A percentile compares a stretch with the other conserved stretches of the same genome.
Conservation (phyloP, 352 stramenopile species). For the Globisporangium middletonii region DNA sequence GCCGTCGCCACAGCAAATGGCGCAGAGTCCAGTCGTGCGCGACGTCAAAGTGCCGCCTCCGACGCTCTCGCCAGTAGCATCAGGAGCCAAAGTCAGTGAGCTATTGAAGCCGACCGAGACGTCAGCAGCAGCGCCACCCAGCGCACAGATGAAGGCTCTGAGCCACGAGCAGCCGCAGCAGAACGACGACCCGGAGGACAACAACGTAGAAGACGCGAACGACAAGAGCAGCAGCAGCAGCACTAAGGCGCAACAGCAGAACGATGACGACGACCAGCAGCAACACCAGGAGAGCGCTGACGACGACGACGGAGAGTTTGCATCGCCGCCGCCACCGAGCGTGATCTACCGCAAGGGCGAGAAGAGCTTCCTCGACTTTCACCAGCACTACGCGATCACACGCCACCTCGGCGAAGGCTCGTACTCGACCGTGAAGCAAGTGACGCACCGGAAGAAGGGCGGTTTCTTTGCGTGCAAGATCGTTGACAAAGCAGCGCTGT, state of each 20-base stretch:
- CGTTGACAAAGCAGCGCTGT: slow-evolving; percentile 75
- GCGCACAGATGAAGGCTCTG: too few species aligned
- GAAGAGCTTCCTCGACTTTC: slow-evolving; percentile 80
- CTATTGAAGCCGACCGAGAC: too few species aligned
- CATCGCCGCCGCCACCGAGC: slow-evolving; percentile 11
- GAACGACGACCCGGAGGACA: background rate
- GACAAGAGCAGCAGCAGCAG: background rate
- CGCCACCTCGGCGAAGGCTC: slow-evolving; percentile 79
- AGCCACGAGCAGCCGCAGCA: background rate
- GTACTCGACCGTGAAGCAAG: slow-evolving; percentile 86
- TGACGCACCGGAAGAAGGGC: slow-evolving; percentile 74
- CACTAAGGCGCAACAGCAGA: background rate
- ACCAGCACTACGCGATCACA: slow-evolving; percentile 77
- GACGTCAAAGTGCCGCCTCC: slow-evolving; percentile 1
- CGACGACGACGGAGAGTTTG: background rate
- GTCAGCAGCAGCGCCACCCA: too few species aligned
- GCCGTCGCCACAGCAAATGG: slow-evolving; percentile 12
- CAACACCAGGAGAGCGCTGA: background rate
- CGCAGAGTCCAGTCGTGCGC: slow-evolving; percentile 5
- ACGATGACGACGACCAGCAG: background rate
- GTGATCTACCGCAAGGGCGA: slow-evolving; percentile 67
- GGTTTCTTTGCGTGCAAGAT: slow-evolving; percentile 79
- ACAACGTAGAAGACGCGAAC: background rate
- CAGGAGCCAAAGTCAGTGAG: background rate
- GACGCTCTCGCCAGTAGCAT: background rate